A percentile compares a stretch with the other conserved stretches of the same genome.
Evolutionary conservation across 306 rosid genomes (phyloP).

Genomic region (Carpinus fangiana): DNA sequence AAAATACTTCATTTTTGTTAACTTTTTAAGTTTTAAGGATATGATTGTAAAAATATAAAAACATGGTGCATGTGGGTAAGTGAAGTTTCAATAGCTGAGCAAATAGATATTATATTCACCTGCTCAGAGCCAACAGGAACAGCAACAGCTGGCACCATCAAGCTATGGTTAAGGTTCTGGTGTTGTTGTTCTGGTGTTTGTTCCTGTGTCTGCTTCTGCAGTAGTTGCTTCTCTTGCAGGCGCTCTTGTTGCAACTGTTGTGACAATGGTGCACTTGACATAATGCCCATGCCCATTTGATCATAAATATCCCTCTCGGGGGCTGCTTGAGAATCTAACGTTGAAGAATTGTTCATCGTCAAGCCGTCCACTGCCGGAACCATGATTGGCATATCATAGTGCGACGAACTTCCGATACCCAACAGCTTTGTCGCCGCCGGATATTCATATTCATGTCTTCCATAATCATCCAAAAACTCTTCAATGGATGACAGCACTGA

Average conservation of each 20-base stretch:
- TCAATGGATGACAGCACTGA: constrained; percentile 56
- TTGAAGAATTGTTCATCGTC: constrained; percentile 41
- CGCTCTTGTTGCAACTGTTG: constrained; percentile 68
- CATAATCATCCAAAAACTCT: constrained; percentile 71
- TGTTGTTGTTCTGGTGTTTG: constrained; percentile 33
- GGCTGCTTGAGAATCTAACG: constrained; percentile 43
- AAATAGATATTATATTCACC: constrained; percentile 32
- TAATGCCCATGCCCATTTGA: constrained; percentile 43
- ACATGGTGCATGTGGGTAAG: not conserved
- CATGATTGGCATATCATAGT: constrained; percentile 38
- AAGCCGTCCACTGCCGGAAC: constrained; percentile 41
- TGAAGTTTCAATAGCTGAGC: too few species aligned
- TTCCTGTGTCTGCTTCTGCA: constrained; percentile 35
- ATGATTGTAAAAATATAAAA: too few species aligned
- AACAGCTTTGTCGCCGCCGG: constrained; percentile 29
- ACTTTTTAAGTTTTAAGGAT: too few species aligned
- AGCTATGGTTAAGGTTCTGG: constrained; percentile 30
- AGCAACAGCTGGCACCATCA: constrained; percentile 48
- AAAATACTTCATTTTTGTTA: too few species aligned
- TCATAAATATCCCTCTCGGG: constrained; percentile 41
- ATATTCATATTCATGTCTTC: constrained; percentile 36
- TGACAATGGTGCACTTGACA: constrained; percentile 48
- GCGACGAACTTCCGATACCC: constrained; percentile 36
- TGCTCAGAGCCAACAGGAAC: constrained; percentile 54
- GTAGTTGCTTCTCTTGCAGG: constrained; percentile 48